Evolutionary conservation across 2,329 filamentous ascomycete genomes (phyloP).

Genomic region (Epichloe glyceriae): DNA sequence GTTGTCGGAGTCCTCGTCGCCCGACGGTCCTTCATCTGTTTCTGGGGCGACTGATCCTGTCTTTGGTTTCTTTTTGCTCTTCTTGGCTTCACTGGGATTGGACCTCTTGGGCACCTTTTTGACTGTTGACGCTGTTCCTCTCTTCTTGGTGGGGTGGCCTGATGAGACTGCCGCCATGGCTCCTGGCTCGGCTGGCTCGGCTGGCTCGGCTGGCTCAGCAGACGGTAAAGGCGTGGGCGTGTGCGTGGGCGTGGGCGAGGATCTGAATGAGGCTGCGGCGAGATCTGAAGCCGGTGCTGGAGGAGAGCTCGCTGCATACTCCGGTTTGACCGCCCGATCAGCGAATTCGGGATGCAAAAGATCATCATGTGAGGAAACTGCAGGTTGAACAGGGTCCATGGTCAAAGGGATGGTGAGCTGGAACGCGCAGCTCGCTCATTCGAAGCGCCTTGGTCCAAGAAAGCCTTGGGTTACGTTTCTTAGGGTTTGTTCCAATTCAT

Average conservation of each 20-base stretch:
- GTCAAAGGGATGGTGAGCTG: slow-evolving; percentile 1
- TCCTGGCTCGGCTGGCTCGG: slow-evolving; percentile 15
- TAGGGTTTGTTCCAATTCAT: no score
- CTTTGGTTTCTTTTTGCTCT: slow-evolving; percentile 20
- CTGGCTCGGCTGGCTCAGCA: slow-evolving; percentile 16
- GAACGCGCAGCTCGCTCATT: background rate
- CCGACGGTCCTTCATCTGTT: slow-evolving; percentile 21
- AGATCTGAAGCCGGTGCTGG: slow-evolving; percentile 10
- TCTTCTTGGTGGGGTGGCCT: slow-evolving; percentile 21
- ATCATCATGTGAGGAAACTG: slow-evolving; percentile 12
- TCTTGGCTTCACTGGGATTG: slow-evolving; percentile 17
- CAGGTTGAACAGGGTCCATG: slow-evolving; percentile 17
- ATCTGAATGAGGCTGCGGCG: slow-evolving; percentile 14
- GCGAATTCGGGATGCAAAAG: slow-evolving; percentile 15
- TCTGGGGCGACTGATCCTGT: slow-evolving; percentile 11
- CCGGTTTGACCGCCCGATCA: slow-evolving; percentile 16
- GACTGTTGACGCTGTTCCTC: slow-evolving; percentile 26
- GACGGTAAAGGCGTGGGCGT: slow-evolving; percentile 18
- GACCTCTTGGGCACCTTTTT: slow-evolving; percentile 30
- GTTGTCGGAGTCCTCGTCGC: slow-evolving; percentile 47
- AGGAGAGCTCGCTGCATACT: slow-evolving; percentile 13
- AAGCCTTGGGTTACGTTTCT: background rate
- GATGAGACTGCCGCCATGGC: slow-evolving; percentile 11
- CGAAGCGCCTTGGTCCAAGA: background rate
- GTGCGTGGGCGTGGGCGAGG: slow-evolving; percentile 13